A percentile compares a stretch with the other conserved stretches of the same genome.
These are phyloP conservation scores for Tephrocybe sp. DNA, from an alignment of 768 basidiomycete species.

Conservation along the genomic window DNA sequence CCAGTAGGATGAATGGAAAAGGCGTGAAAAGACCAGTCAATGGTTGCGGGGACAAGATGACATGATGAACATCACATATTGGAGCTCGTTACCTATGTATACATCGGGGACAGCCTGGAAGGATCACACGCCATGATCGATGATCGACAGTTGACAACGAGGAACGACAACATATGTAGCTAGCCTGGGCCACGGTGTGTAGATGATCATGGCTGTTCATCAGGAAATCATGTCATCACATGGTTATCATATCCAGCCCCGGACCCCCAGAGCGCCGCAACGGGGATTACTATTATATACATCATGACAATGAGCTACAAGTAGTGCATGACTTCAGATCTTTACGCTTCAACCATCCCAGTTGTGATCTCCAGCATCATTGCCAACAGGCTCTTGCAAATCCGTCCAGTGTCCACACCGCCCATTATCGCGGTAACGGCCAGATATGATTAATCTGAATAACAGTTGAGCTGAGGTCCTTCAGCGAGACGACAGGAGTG, in stretches of 20 bases:
- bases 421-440: constrained; percentile 12
- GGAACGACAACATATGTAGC: no score
- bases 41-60: constrained; percentile 3
- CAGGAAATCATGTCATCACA: no score
- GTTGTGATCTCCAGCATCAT: constrained; percentile 26
- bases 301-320: background rate
- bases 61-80: background rate
- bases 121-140: no score
- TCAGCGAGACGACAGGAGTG: constrained; percentile 18
- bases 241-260: no score
- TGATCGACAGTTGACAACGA: no score
- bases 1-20: background rate
- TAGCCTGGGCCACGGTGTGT: no score
- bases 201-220: no score
- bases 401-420: constrained; percentile 24
- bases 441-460: constrained; percentile 16
- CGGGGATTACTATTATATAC: no score
- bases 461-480: constrained; percentile 15
- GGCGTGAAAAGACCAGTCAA: background rate
- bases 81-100: background rate
- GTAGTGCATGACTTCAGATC: background rate
- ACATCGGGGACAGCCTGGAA: background rate
- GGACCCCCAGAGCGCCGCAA: no score
- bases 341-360: constrained; percentile 24
- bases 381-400: constrained; percentile 28